phyloP scores from a whole-genome alignment of 2,329 filamentous ascomycete species.

The Chalaropsis ovoidea region DNA sequence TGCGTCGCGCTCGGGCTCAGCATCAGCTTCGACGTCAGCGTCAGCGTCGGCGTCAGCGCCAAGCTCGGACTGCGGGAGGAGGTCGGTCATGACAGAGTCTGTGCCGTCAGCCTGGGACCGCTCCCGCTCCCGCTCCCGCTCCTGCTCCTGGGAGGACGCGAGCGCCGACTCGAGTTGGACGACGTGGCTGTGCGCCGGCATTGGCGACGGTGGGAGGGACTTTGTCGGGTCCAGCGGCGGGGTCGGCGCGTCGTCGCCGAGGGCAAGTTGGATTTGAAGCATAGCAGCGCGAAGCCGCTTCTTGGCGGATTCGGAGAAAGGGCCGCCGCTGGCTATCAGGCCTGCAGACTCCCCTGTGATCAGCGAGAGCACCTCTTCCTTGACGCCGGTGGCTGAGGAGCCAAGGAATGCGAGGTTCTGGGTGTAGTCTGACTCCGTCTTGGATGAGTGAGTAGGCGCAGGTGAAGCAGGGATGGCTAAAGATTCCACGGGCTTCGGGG shows the following conservation, averaged over 20 bases:
- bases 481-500: not conserved
- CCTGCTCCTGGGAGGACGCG: not conserved
- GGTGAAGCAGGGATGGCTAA: conserved; percentile 21
- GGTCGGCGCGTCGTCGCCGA: conserved; percentile 22
- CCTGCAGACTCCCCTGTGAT: conserved; percentile 41
- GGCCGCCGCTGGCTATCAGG: conserved; percentile 34
- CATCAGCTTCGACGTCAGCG: not conserved
- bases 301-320: conserved; percentile 38
- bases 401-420: not conserved
- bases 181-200: not conserved
- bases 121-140: no score
- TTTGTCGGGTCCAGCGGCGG: conserved; percentile 19
- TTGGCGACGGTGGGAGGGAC: conserved; percentile 17
- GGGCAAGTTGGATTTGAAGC: conserved; percentile 19
- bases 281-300: conserved; percentile 36
- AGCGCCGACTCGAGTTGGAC: not conserved
- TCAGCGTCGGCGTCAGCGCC: not conserved
- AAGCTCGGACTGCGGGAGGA: conserved; percentile 17
- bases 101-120: not conserved
- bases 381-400: not conserved
- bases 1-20: not conserved
- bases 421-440: conserved; percentile 20
- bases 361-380: conserved; percentile 37
- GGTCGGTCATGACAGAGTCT: conserved; percentile 14
- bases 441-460: conserved; percentile 21